A percentile compares a stretch with the other conserved stretches of the same genome.
Evolutionary conservation across 352 stramenopile species (phyloP).

Genomic region (Phytophthora nicotianae): DNA sequence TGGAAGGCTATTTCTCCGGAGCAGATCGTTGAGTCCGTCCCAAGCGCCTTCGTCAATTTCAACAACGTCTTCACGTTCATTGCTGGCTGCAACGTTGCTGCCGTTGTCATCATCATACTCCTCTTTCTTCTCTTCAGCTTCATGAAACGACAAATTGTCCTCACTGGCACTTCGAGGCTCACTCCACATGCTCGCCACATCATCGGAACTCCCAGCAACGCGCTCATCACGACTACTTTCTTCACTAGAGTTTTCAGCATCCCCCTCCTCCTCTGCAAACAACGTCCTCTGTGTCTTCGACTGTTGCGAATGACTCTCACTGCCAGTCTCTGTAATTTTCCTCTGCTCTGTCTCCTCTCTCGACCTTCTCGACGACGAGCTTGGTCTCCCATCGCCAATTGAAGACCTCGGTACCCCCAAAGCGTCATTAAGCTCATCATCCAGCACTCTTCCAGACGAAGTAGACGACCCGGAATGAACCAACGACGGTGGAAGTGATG

Average conservation of each 20-base stretch:
- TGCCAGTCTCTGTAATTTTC: background rate
- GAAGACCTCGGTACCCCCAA: constrained; percentile 41
- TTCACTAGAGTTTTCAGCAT: background rate
- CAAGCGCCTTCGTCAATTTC: constrained; percentile 39
- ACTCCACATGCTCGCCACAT: constrained; percentile 6
- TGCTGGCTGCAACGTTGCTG: background rate
- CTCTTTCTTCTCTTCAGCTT: constrained; percentile 31
- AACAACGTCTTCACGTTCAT: background rate
- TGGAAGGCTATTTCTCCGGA: constrained; percentile 64
- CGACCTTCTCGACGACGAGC: constrained; percentile 10
- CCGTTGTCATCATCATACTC: constrained; percentile 9
- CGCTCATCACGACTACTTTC: background rate
- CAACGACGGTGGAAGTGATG: constrained; percentile 9
- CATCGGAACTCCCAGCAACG: background rate
- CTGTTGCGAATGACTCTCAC: constrained; percentile 4
- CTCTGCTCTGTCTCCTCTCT: constrained; percentile 1
- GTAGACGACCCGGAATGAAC: constrained; percentile 12
- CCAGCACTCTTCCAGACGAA: constrained; percentile 31
- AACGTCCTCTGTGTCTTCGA: constrained; percentile 13
- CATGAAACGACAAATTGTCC: constrained; percentile 14
- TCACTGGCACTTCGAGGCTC: constrained; percentile 10
- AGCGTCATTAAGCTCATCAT: constrained; percentile 67
- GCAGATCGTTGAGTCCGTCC: constrained; percentile 59
- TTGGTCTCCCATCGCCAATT: background rate
- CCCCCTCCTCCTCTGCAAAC: constrained; percentile 20